Evolutionary conservation across 805 yeast genomes (phyloP).

Genomic region (Grigorovia jiainica): DNA sequence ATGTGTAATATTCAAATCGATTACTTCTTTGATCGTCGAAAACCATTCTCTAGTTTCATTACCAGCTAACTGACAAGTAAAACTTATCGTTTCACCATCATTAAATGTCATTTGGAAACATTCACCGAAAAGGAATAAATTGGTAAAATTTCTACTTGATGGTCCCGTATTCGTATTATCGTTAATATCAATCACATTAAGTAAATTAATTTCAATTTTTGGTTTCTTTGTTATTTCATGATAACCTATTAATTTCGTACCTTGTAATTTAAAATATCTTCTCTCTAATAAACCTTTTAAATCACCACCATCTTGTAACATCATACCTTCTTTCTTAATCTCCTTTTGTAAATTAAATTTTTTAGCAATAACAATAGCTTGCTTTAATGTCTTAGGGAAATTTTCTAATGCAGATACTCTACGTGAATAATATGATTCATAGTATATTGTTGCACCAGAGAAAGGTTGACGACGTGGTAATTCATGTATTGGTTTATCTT

Average conservation of each 20-base stretch:
- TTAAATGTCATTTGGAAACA: constrained; percentile 67
- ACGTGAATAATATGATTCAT: constrained; percentile 62
- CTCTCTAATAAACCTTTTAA: constrained; percentile 55
- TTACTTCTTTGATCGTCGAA: constrained; percentile 43
- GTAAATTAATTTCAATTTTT: constrained; percentile 65
- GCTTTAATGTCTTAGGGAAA: constrained; percentile 59
- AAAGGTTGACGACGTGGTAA: constrained; percentile 39
- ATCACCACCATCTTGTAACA: constrained; percentile 91
- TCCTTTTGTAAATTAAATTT: constrained; percentile 29
- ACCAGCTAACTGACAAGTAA: constrained; percentile 64
- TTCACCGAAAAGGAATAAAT: constrained; percentile 56
- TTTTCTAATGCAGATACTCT: constrained; percentile 49
- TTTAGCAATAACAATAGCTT: constrained; percentile 37
- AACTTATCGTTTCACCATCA: constrained; percentile 74
- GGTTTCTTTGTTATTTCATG: constrained; percentile 61
- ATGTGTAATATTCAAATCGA: constrained; percentile 46
- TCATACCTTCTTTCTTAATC: constrained; percentile 48
- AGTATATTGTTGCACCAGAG: constrained; percentile 55
- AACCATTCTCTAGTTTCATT: constrained; percentile 62
- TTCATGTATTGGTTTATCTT: neutral
- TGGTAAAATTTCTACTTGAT: constrained; percentile 56
- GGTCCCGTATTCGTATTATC: constrained; percentile 24
- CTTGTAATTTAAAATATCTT: constrained; percentile 65
- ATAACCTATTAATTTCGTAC: constrained; percentile 65
- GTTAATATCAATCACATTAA: constrained; percentile 44